Conservation (phyloP, 371 early-diverging fungal genomes). For the Lichtheimia hyalospora region DNA sequence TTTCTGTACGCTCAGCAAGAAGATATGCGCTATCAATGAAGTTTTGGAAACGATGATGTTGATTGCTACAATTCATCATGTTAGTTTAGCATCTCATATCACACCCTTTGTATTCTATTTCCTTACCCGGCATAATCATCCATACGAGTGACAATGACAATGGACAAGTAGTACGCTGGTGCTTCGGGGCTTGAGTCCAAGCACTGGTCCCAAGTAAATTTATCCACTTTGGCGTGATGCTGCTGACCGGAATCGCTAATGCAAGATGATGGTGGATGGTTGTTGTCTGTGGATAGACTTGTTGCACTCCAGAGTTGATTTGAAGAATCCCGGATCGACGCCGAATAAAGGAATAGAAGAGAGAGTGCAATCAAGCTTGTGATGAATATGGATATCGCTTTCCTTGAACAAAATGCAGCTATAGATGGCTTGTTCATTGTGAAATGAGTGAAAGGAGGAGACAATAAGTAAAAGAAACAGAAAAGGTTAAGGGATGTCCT, state of each 20-base stretch:
- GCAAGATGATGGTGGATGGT: neutral
- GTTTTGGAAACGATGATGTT: conserved; percentile 47
- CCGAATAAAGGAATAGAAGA: conserved; percentile 10
- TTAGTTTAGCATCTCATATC: neutral
- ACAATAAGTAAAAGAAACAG: too few relatives aligned
- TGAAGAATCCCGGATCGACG: conserved; percentile 11
- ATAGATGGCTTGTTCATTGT: neutral
- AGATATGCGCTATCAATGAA: conserved; percentile 43
- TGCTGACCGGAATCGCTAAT: conserved; percentile 1
- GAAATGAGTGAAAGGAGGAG: too few relatives aligned
- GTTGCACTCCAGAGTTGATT: neutral
- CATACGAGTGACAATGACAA: conserved; percentile 51
- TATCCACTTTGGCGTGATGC: neutral
- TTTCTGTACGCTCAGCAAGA: conserved; percentile 39
- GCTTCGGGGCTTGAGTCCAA: conserved; percentile 18
- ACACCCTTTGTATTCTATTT: neutral
- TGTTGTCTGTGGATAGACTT: neutral
- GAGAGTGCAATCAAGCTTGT: conserved; percentile 5
- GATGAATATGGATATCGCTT: conserved; percentile 1
- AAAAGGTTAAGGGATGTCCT: too few relatives aligned
- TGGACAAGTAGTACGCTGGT: conserved; percentile 28
- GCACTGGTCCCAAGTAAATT: conserved; percentile 22
- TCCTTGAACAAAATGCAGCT: neutral
- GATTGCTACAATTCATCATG: conserved; percentile 22
- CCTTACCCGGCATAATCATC: conserved; percentile 50